Conservation (phyloP, 2,329 filamentous ascomycete genomes). For the Pyrenophora seminiperda region DNA sequence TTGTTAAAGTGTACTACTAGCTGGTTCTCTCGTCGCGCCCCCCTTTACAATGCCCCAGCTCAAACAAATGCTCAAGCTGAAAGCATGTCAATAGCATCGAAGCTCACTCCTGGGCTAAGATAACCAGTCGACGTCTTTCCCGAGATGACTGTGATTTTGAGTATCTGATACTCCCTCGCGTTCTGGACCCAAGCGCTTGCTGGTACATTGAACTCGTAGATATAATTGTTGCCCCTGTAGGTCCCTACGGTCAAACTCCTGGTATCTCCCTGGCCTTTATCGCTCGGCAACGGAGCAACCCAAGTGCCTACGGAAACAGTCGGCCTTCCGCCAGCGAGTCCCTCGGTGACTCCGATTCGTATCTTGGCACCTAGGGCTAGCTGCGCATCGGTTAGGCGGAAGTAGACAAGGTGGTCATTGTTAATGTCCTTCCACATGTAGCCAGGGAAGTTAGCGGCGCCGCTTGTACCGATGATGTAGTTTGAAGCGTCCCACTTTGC, state of each 20-base stretch:
- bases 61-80: slow-evolving; percentile 5
- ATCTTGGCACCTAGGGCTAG: slow-evolving; percentile 30
- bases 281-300: slow-evolving; percentile 17
- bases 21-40: too few species aligned
- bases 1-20: too few species aligned
- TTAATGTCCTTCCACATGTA: slow-evolving; percentile 54
- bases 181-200: slow-evolving; percentile 29
- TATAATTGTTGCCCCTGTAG: slow-evolving; percentile 31
- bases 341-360: slow-evolving; percentile 30
- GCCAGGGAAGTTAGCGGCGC: slow-evolving; percentile 41
- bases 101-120: slow-evolving; percentile 26
- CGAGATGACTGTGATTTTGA: slow-evolving; percentile 27
- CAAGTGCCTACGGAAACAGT: slow-evolving; percentile 24
- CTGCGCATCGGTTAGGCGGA: slow-evolving; percentile 34
- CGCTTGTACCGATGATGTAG: slow-evolving; percentile 27
- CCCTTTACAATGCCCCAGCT: not conserved
- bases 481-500: slow-evolving; percentile 30
- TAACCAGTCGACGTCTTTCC: slow-evolving; percentile 29
- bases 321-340: slow-evolving; percentile 25
- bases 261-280: slow-evolving; percentile 29
- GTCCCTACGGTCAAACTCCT: slow-evolving; percentile 30
- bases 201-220: slow-evolving; percentile 31
- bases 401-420: slow-evolving; percentile 52
- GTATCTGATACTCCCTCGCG: slow-evolving; percentile 23
- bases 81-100: slow-evolving; percentile 30